Conservation (phyloP, 495 filamentous ascomycete species). For the Elaphomyces granulatus region DNA sequence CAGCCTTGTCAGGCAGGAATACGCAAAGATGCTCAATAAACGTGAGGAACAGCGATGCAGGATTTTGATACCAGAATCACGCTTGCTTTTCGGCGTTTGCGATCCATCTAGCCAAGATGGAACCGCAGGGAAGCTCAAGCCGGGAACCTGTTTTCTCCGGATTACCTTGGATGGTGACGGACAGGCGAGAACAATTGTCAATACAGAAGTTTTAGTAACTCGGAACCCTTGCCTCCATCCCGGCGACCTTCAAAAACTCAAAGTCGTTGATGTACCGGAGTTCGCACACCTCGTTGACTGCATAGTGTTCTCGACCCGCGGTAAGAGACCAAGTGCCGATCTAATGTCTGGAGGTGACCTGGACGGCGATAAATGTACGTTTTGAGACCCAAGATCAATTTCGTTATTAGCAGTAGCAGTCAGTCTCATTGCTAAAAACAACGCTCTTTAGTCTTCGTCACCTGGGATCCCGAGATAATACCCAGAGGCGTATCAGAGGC, state of each 20-base stretch:
- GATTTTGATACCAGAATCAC: conserved; percentile 31
- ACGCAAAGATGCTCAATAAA: conserved; percentile 34
- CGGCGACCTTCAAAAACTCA: conserved; percentile 39
- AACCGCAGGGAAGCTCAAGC: background rate
- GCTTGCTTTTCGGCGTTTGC: conserved; percentile 35
- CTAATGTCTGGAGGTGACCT: conserved; percentile 41
- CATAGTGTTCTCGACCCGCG: conserved; percentile 10
- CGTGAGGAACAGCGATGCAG: conserved; percentile 29
- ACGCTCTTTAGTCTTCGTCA: conserved; percentile 30
- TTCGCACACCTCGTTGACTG: conserved; percentile 5
- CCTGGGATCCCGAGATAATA: conserved; percentile 36
- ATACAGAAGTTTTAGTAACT: conserved; percentile 33
- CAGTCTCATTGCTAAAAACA: no score
- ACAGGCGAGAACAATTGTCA: conserved; percentile 14
- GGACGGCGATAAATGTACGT: conserved; percentile 37
- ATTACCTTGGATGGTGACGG: background rate
- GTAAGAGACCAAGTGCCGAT: conserved; percentile 34
- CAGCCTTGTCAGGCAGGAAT: conserved; percentile 25
- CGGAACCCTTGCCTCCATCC: conserved; percentile 40
- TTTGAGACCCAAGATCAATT: no score
- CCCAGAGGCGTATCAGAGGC: conserved; percentile 28
- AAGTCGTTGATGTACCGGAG: conserved; percentile 24
- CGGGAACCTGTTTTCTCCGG: background rate
- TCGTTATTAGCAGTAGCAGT: no score
- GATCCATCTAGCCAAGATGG: conserved; percentile 31